Evolutionary conservation across 345 rosid genomes (phyloP).

Genomic region (Pseudoturritis turrita): DNA sequence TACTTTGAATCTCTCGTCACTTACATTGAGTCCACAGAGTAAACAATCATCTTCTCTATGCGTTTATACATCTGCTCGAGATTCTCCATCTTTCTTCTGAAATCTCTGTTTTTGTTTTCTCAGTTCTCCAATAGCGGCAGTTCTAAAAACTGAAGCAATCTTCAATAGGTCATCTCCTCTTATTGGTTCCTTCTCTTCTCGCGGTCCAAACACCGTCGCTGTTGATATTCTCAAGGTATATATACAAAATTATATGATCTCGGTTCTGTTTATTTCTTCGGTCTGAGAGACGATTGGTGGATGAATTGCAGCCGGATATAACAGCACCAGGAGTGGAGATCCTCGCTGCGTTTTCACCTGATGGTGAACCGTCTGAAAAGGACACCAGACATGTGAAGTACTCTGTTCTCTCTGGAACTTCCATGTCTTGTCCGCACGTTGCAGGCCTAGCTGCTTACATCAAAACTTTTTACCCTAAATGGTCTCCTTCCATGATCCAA

Average conservation of each 20-base stretch:
- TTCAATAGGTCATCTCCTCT: conserved; percentile 25
- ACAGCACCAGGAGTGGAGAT: conserved; percentile 53
- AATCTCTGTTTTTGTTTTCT: neutral
- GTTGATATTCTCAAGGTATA: conserved; percentile 45
- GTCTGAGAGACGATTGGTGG: neutral
- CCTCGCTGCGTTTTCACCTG: conserved; percentile 45
- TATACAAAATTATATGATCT: neutral
- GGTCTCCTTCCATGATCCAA: conserved; percentile 46
- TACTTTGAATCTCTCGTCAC: conserved; percentile 8
- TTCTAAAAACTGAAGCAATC: conserved; percentile 26
- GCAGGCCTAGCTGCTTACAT: conserved; percentile 40
- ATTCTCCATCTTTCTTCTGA: neutral
- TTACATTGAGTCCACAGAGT: conserved; percentile 30
- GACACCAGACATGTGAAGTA: conserved; percentile 23
- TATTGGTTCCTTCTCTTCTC: conserved; percentile 44
- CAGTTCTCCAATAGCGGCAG: conserved; percentile 21
- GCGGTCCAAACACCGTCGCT: conserved; percentile 48
- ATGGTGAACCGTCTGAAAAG: neutral
- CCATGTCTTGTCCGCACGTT: conserved; percentile 46
- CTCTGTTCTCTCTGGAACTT: conserved; percentile 36
- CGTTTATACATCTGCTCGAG: neutral
- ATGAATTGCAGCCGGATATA: conserved; percentile 48
- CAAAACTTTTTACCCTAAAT: conserved; percentile 39
- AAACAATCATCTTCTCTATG: neutral
- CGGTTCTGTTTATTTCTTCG: neutral